These are phyloP conservation scores for Corylus avellana DNA, from an alignment of 306 rosid species.

Conservation along the genomic window DNA sequence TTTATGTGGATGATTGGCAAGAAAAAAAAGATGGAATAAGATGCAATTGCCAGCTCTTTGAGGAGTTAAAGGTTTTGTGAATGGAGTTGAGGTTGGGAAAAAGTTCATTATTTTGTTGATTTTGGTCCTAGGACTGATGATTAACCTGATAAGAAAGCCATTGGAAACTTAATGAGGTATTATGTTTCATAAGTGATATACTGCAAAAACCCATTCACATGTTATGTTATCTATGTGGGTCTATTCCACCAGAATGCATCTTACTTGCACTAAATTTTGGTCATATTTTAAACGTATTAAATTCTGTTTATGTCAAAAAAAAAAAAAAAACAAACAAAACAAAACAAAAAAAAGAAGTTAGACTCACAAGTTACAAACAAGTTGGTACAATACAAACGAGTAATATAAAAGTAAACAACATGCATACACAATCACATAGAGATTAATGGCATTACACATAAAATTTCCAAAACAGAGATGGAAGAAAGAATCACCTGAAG, in stretches of 20 bases:
- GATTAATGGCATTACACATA: conserved; percentile 1
- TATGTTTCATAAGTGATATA: not conserved
- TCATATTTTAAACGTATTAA: not conserved
- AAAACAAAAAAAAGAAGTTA: too few species aligned
- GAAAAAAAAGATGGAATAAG: not conserved
- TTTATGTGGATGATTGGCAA: not conserved
- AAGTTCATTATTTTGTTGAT: not conserved
- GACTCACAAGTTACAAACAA: not conserved
- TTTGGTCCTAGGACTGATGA: not conserved
- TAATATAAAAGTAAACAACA: not conserved
- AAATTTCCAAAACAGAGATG: conserved; percentile 13
- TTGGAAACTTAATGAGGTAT: not conserved
- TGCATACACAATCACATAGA: not conserved
- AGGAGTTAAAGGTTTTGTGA: not conserved
- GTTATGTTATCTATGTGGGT: not conserved
- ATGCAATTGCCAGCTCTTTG: not conserved
- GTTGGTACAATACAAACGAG: not conserved
- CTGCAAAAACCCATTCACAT: not conserved
- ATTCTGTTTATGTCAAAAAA: too few species aligned
- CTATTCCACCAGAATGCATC: not conserved
- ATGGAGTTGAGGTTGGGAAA: not conserved
- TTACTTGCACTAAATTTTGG: not conserved
- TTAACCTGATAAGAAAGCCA: not conserved
- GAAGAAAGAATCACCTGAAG: conserved; percentile 64
- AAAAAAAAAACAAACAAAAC: too few species aligned